Evolutionary conservation across 108 stramenopile genomes (phyloP), one percentile per base, ranked within the genome.

Genomic region (Cyclotella baltica): DNA sequence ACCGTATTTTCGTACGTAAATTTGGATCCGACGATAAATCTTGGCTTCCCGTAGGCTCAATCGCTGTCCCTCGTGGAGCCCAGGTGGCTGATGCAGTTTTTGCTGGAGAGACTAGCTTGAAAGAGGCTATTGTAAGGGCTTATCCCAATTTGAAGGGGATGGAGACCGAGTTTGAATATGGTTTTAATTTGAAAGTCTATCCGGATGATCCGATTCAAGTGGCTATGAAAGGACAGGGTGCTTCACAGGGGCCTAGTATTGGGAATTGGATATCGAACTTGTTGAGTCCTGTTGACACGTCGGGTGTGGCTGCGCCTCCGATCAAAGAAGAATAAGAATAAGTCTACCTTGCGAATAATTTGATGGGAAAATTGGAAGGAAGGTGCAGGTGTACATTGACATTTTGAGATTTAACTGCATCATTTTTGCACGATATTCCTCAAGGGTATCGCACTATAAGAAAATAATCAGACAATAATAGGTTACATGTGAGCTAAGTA

Each of bases 181-280:
- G 95, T 19, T 96, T 80, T 80, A 96, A 96, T 55, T 70, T 96
- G 46, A 96, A 93, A 69, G 83, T 96, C 34, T 96, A 90, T 71
- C 92, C 90, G 18, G 95, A 96, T 78, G 95, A 96, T 87, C 91
- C 91, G 3, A 73, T 96, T 4, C 89, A 96, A 73, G 90, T 93
- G 30, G 95, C 95, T 20, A 65, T 68, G 22, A 92, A 92, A 77
- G 55, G 46, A 11, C 23, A 16, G 22, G 68, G 76, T 33, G 67
- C 55, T 22, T 16, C 61, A 1, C 48, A 65, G 25, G 91, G 93
- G 27, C 87, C 88, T 9, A 90, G 88, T 31, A 34, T 92, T 38
- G 93, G 93, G 8, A 92, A 92, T 86, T 94, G 93, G 93, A 86
- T 94, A 18, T 89, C 87, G 33, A 90, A 88, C 38, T 62, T 94